Conservation (phyloP, 305 asterid genomes). For the Salvia sclarea region DNA sequence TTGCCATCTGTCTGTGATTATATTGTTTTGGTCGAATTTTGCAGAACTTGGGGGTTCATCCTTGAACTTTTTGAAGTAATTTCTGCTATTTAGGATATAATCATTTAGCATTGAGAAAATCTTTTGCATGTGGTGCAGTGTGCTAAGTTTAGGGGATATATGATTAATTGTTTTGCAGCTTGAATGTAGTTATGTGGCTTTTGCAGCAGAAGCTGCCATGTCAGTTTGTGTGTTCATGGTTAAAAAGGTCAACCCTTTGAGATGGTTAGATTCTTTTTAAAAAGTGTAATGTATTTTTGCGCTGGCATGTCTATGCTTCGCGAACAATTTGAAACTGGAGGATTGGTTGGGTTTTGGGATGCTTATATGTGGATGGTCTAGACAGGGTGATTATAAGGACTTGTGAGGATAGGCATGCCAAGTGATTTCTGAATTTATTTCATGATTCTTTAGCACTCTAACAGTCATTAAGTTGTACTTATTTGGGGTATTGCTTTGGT, state of each 20-base stretch:
- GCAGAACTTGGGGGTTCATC: too few species aligned
- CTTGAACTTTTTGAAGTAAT: neutral
- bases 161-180: too few species aligned
- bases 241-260: neutral
- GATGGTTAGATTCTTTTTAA: too few species aligned
- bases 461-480: neutral
- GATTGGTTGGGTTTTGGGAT: neutral
- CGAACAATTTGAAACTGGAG: neutral
- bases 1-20: neutral
- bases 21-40: neutral
- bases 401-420: neutral
- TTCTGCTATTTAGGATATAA: neutral
- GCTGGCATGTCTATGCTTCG: too few species aligned
- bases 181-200: neutral
- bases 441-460: slow-evolving; percentile 2
- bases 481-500: neutral
- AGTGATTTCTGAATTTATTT: neutral
- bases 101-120: neutral
- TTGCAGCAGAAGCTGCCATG: neutral
- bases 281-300: neutral
- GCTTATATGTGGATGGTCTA: neutral
- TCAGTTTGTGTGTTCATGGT: neutral
- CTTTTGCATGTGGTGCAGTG: neutral
- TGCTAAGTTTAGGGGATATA: too few species aligned
- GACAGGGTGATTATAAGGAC: neutral